Evolutionary conservation across 345 rosid genomes (phyloP).

Genomic region (Lumnitzera littorea): DNA sequence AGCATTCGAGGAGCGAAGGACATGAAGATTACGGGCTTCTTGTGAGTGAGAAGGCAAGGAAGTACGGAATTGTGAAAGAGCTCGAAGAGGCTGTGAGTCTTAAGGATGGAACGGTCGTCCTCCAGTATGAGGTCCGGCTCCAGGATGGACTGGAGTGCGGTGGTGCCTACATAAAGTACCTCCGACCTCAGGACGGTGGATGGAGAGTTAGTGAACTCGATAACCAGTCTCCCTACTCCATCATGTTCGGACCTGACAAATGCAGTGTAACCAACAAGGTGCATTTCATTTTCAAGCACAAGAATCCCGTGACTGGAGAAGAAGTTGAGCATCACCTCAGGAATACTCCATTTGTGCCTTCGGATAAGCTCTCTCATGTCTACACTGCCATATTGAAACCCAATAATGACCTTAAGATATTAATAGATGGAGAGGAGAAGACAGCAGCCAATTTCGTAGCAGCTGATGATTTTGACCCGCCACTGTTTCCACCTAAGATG

Average conservation of each 20-base stretch:
- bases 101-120: conserved; percentile 27
- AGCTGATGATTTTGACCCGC: conserved; percentile 42
- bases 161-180: conserved; percentile 52
- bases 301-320: conserved; percentile 43
- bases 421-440: conserved; percentile 46
- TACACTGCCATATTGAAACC: conserved; percentile 48
- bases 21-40: conserved; percentile 57
- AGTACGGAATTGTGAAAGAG: conserved; percentile 42
- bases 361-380: conserved; percentile 45
- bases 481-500: conserved; percentile 39
- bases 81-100: conserved; percentile 22
- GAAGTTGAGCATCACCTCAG: conserved; percentile 46
- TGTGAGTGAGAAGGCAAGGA: conserved; percentile 40
- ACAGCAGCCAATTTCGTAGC: conserved; percentile 36
- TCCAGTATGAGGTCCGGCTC: conserved; percentile 47
- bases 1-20: conserved; percentile 43
- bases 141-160: conserved; percentile 54
- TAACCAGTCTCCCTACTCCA: conserved; percentile 38
- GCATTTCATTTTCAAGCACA: conserved; percentile 50
- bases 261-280: conserved; percentile 54
- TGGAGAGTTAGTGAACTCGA: conserved; percentile 37
- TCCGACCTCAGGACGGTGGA: conserved; percentile 39
- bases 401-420: conserved; percentile 29
- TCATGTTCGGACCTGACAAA: conserved; percentile 63
- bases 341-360: conserved; percentile 40